Conservation (phyloP, 2,329 filamentous ascomycete genomes). For the Didymella lethalis region DNA sequence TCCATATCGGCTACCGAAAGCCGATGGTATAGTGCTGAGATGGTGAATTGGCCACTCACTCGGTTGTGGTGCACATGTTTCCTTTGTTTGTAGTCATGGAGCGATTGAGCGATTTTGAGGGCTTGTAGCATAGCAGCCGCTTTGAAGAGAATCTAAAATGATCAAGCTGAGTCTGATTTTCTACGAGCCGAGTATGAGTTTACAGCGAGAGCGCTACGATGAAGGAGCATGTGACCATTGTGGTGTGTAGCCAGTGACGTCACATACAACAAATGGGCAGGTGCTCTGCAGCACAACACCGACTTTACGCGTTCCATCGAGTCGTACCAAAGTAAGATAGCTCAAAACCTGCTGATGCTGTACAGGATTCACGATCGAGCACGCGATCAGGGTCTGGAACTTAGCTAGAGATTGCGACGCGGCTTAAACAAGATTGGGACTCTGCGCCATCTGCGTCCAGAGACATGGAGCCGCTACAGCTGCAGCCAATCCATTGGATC, state of each 20-base stretch:
- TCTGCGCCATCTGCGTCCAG: constrained; percentile 9
- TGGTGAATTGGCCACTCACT: background rate
- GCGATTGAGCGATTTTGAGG: background rate
- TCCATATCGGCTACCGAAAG: background rate
- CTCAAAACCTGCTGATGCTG: background rate
- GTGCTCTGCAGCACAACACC: background rate
- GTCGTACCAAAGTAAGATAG: background rate
- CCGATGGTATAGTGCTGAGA: background rate
- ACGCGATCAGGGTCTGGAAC: constrained; percentile 13
- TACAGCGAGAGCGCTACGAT: background rate
- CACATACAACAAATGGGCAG: background rate
- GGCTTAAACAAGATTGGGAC: constrained; percentile 15
- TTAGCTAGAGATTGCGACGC: constrained; percentile 9
- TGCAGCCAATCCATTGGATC: constrained; percentile 10
- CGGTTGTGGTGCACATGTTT: background rate
- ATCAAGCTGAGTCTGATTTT: background rate
- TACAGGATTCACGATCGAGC: constrained; percentile 1
- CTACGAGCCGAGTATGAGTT: background rate
- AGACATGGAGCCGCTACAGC: constrained; percentile 2
- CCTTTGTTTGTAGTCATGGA: background rate
- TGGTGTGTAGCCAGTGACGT: constrained; percentile 3
- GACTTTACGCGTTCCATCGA: background rate
- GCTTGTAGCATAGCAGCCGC: background rate
- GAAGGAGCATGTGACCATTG: background rate
- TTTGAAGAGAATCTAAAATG: background rate